phyloP scores from a whole-genome alignment of 192 early-diverging fungal species.

The Tieghemiomyces parasiticus region DNA sequence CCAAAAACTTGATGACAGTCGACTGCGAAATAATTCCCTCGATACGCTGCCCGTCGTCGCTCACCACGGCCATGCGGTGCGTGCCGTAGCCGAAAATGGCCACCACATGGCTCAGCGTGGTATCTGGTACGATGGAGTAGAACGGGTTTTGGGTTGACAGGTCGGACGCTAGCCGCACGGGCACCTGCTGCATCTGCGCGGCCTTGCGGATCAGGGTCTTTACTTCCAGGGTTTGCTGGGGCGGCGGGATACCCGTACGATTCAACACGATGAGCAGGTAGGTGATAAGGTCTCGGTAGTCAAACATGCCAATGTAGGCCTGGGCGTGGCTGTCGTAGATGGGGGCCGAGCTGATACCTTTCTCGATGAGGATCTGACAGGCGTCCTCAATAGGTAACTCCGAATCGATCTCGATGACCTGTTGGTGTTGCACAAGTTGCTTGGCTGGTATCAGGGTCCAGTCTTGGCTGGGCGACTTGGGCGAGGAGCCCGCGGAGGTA shows the following conservation, averaged over 20 bases:
- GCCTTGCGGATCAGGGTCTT: slow-evolving; percentile 37
- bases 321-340: slow-evolving; percentile 45
- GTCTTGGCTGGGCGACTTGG: slow-evolving; percentile 25
- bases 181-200: slow-evolving; percentile 11
- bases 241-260: slow-evolving; percentile 25
- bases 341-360: slow-evolving; percentile 66
- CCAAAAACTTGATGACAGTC: slow-evolving; percentile 46
- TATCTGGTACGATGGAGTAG: slow-evolving; percentile 61
- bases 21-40: slow-evolving; percentile 69
- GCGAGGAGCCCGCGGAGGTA: background rate
- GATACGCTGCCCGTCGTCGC: slow-evolving; percentile 34
- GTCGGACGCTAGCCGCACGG: slow-evolving; percentile 29
- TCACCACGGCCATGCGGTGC: slow-evolving; percentile 67
- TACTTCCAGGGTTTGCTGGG: slow-evolving; percentile 30
- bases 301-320: slow-evolving; percentile 72
- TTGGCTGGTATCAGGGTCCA: slow-evolving; percentile 49
- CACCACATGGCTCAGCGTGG: slow-evolving; percentile 51
- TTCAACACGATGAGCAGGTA: slow-evolving; percentile 54
- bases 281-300: slow-evolving; percentile 65
- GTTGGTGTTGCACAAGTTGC: slow-evolving; percentile 40
- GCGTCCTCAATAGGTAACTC: slow-evolving; percentile 39
- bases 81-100: slow-evolving; percentile 58
- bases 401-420: slow-evolving; percentile 44
- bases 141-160: slow-evolving; percentile 71
- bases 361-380: slow-evolving; percentile 51